Percentiles rank a stretch among this genome's conserved stretches.
Evolutionary conservation across 2,329 filamentous ascomycete genomes (phyloP).

Genomic region (Diaporthe sp.): DNA sequence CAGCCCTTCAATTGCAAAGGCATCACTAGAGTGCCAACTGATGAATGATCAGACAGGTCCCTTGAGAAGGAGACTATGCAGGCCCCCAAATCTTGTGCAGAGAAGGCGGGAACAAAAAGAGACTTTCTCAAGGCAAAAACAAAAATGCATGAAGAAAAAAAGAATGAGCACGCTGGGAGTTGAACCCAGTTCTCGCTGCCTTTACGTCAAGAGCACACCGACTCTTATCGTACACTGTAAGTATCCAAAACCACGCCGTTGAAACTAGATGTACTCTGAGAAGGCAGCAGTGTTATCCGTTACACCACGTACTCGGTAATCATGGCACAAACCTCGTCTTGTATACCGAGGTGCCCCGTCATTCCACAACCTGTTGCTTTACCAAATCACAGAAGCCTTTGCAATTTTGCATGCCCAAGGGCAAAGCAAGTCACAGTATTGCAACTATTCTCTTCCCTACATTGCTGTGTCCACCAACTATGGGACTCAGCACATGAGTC

Average conservation of each 20-base stretch:
- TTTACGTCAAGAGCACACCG: neutral
- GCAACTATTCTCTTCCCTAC: no score
- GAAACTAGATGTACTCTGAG: neutral
- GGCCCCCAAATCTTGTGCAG: neutral
- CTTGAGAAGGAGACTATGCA: neutral
- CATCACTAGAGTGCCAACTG: neutral
- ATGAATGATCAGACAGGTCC: neutral
- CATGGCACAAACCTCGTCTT: neutral
- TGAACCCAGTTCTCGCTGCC: neutral
- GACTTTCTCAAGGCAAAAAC: neutral
- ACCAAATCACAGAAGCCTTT: neutral
- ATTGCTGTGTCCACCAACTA: no score
- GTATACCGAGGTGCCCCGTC: neutral
- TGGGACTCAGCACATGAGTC: no score
- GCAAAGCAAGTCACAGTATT: no score
- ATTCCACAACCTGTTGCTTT: neutral
- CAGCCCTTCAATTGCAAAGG: no score
- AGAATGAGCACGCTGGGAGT: neutral
- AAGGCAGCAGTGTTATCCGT: neutral
- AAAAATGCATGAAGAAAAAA: neutral
- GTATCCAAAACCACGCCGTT: neutral
- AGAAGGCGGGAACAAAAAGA: neutral
- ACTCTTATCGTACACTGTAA: neutral
- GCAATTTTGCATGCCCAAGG: no score
- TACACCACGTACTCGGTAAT: neutral